These are phyloP conservation scores for Candida sp. DNA, from an alignment of 1,139 yeast species.

Conservation along the genomic window DNA sequence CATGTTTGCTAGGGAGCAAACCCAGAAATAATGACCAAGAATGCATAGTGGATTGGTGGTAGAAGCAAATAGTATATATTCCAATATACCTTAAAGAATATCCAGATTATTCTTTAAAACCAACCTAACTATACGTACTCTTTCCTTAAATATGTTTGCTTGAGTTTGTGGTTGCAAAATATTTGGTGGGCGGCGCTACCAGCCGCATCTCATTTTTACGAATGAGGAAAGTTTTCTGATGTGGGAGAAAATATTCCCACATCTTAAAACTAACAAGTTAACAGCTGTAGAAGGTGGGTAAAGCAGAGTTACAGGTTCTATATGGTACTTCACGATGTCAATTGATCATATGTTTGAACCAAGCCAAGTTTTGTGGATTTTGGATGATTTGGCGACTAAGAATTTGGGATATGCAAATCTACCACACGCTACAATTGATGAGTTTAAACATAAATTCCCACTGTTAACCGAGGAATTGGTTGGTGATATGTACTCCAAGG, in stretches of 20 bases:
- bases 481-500: not conserved
- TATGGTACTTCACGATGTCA: not conserved
- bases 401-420: not conserved
- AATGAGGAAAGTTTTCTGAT: not conserved
- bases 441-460: not conserved
- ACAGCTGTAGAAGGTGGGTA: too few relatives aligned
- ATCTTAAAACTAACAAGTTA: too few relatives aligned
- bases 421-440: not conserved
- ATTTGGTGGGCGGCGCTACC: not conserved
- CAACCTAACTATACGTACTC: not conserved
- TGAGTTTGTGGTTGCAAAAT: constrained; percentile 3
- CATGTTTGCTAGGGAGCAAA: not conserved
- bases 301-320: too few relatives aligned
- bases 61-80: not conserved
- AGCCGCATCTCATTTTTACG: not conserved
- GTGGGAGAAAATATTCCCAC: not conserved
- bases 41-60: not conserved
- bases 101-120: not conserved
- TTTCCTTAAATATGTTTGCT: not conserved
- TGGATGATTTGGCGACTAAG: not conserved
- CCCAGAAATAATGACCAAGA: not conserved
- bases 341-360: not conserved
- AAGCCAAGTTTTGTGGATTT: not conserved
- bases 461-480: constrained; percentile 1
- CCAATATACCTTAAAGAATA: not conserved